These are phyloP conservation scores for Coix lacrymajobi DNA, from an alignment of 176 grass and related monocot species.

Conservation along the genomic window DNA sequence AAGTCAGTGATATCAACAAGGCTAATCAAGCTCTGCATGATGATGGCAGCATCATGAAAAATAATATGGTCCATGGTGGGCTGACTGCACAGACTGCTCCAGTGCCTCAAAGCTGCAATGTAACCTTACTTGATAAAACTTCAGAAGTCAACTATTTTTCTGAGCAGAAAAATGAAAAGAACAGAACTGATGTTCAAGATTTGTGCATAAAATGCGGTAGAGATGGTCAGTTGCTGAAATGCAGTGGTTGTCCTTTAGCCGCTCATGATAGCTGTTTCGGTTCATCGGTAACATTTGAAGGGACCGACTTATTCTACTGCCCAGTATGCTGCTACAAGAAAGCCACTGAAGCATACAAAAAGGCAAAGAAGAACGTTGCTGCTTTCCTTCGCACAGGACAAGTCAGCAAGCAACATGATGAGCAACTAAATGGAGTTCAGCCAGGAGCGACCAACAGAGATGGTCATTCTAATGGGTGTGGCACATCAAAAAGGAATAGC, in stretches of 20 bases:
- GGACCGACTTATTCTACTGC: conserved; percentile 27
- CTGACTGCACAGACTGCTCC: not conserved
- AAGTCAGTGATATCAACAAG: not conserved
- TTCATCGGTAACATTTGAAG: conserved; percentile 15
- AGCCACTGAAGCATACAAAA: conserved; percentile 39
- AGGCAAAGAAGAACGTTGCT: conserved; percentile 28
- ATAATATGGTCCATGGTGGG: conserved; percentile 9
- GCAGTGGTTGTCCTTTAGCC: conserved; percentile 30
- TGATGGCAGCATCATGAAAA: conserved; percentile 13
- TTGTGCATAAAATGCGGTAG: conserved; percentile 48
- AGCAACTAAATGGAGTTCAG: conserved; percentile 19
- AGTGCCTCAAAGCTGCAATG: conserved; percentile 11
- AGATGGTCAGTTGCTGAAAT: conserved; percentile 43
- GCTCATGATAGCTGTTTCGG: conserved; percentile 35
- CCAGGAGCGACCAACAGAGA: not conserved
- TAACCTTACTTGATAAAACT: conserved; percentile 20
- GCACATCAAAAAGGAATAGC: conserved; percentile 5
- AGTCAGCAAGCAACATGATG: not conserved
- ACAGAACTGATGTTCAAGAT: conserved; percentile 18
- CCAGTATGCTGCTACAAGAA: conserved; percentile 41
- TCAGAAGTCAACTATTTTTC: conserved; percentile 6
- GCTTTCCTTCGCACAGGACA: conserved; percentile 24
- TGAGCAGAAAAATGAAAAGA: conserved; percentile 19
- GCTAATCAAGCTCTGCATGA: conserved; percentile 9
- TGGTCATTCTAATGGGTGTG: not conserved